Evolutionary conservation across 2,329 filamentous ascomycete genomes (phyloP).

Genomic region (Apiospora arundinis): DNA sequence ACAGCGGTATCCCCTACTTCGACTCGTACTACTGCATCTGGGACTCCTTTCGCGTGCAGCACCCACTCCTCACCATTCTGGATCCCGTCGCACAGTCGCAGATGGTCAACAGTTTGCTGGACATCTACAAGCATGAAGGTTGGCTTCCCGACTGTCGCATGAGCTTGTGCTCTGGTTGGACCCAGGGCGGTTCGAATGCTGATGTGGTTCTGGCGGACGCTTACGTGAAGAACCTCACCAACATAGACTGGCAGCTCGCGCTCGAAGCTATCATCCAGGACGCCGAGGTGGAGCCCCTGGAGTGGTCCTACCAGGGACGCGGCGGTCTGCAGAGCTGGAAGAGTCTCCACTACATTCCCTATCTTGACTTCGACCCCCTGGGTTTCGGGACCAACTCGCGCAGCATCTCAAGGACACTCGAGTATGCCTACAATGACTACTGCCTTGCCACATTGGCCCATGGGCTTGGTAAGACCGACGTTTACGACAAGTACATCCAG

Average conservation of each 20-base stretch:
- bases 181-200: conserved; percentile 71
- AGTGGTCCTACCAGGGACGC: conserved; percentile 69
- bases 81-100: conserved; percentile 64
- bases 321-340: conserved; percentile 72
- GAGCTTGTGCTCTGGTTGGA: conserved; percentile 70
- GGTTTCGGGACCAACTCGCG: conserved; percentile 68
- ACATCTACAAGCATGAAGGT: conserved; percentile 69
- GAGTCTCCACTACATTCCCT: conserved; percentile 67
- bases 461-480: conserved; percentile 46
- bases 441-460: conserved; percentile 54
- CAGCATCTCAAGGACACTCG: conserved; percentile 70
- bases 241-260: conserved; percentile 65
- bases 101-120: conserved; percentile 69
- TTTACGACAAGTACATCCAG: conserved; percentile 57
- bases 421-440: conserved; percentile 71
- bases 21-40: conserved; percentile 65
- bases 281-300: conserved; percentile 64
- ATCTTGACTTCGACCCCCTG: conserved; percentile 63
- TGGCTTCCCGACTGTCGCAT: conserved; percentile 74
- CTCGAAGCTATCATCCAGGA: conserved; percentile 71
- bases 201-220: conserved; percentile 69
- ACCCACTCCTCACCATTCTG: conserved; percentile 68
- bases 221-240: conserved; percentile 66
- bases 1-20: conserved; percentile 67
- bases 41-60: conserved; percentile 68